Conservation (phyloP, 257 asterid genomes). For the Solanum peruvianum region DNA sequence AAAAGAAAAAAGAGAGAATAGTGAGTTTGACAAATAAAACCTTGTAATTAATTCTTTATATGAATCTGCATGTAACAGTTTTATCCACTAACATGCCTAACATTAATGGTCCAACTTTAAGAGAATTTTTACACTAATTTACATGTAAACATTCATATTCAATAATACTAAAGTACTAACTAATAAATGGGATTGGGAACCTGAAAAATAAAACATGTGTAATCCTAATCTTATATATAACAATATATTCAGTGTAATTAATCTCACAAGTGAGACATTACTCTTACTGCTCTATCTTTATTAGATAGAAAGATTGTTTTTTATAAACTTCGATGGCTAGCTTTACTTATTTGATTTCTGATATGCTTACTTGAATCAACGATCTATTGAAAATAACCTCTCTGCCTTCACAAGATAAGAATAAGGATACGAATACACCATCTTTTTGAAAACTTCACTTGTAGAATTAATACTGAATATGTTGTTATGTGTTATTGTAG, state of each 20-base stretch:
- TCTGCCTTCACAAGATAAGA: not conserved
- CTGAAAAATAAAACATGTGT: not conserved
- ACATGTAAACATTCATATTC: too few species aligned
- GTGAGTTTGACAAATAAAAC: not conserved
- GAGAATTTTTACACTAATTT: not conserved
- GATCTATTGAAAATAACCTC: not conserved
- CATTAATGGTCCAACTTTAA: not conserved
- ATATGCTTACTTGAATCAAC: not conserved
- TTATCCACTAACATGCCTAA: not conserved
- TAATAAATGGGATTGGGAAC: not conserved
- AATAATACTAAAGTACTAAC: too few species aligned
- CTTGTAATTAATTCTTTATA: not conserved
- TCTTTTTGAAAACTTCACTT: not conserved
- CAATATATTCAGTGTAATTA: not conserved
- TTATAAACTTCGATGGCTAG: not conserved
- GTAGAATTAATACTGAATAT: accelerated
- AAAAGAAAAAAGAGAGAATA: not conserved
- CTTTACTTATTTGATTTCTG: not conserved
- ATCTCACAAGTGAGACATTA: not conserved
- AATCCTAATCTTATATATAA: not conserved
- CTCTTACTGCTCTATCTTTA: not conserved
- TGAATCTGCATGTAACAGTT: not conserved
- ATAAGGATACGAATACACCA: accelerated
- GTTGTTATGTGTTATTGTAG: not conserved
- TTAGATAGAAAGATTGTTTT: not conserved